Conservation (phyloP, 2,329 filamentous ascomycete genomes). For the Hymenoscyphus albidus region DNA sequence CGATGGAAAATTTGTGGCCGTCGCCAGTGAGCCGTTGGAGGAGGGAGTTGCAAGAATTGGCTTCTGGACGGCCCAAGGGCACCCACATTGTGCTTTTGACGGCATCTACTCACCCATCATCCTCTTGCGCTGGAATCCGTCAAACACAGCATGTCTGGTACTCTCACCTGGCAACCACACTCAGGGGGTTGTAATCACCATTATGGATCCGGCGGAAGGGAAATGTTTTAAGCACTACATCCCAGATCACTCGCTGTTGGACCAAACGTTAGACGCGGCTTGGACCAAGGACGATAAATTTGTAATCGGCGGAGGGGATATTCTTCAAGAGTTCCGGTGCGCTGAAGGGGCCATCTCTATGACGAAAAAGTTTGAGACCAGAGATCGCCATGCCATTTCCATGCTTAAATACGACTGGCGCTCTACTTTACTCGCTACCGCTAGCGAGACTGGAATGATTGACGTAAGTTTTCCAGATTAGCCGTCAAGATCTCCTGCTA, state of each 20-base stretch:
- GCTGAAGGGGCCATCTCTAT: conserved; percentile 45
- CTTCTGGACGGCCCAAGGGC: conserved; percentile 54
- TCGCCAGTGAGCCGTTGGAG: conserved; percentile 52
- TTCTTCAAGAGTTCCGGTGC: conserved; percentile 48
- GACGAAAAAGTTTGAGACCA: conserved; percentile 49
- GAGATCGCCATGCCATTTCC: conserved; percentile 50
- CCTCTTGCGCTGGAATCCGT: conserved; percentile 59
- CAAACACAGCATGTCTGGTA: conserved; percentile 51
- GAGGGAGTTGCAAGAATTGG: conserved; percentile 48
- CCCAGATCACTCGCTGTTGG: conserved; percentile 46
- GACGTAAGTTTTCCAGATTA: conserved; percentile 46
- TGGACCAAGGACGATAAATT: conserved; percentile 60
- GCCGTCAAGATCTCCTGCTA: conserved; percentile 38
- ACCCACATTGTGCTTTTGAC: conserved; percentile 50
- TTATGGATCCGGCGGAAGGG: conserved; percentile 39
- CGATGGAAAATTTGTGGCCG: conserved; percentile 52
- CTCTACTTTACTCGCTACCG: conserved; percentile 53
- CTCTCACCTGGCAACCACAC: conserved; percentile 53
- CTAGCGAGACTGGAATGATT: conserved; percentile 55
- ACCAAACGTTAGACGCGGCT: conserved; percentile 52
- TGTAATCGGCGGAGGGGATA: conserved; percentile 54
- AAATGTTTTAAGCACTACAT: conserved; percentile 44
- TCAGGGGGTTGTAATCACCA: conserved; percentile 51
- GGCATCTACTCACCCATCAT: conserved; percentile 58
- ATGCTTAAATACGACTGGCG: conserved; percentile 54